These are phyloP conservation scores for Colletotrichum gloeosporioides DNA, from an alignment of 2,329 filamentous ascomycete species.

Conservation along the genomic window DNA sequence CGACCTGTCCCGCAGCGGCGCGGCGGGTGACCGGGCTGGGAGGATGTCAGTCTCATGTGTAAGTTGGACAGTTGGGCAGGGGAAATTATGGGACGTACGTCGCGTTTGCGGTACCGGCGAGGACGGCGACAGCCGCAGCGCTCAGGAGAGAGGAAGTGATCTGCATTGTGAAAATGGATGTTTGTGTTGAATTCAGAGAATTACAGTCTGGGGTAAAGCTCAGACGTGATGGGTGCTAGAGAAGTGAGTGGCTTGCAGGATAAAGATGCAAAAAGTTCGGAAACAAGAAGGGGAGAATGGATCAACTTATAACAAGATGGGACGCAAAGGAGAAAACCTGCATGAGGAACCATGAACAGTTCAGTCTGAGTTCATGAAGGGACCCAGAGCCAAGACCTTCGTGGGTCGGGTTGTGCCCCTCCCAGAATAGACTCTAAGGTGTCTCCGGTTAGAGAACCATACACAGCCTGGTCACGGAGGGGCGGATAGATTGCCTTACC, in stretches of 20 bases:
- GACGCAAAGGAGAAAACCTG: not conserved
- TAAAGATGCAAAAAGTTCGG: not conserved
- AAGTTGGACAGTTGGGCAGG: not conserved
- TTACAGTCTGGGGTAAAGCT: not conserved
- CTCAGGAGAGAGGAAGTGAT: conserved; percentile 10
- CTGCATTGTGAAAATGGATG: not conserved
- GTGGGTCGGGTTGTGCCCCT: not conserved
- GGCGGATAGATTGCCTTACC: not conserved
- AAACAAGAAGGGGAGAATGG: not conserved
- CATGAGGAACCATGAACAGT: not conserved
- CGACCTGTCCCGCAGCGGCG: not conserved
- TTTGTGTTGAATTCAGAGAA: not conserved
- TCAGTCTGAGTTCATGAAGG: not conserved
- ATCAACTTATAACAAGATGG: conserved; percentile 11
- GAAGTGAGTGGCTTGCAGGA: not conserved
- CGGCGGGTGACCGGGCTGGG: conserved; percentile 8
- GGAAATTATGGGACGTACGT: not conserved
- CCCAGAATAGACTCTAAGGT: conserved; percentile 10
- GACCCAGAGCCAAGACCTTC: conserved; percentile 9
- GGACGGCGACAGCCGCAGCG: not conserved
- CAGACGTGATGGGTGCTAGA: not conserved
- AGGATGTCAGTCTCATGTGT: not conserved
- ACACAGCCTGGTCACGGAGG: not conserved
- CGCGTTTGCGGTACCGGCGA: conserved; percentile 4
- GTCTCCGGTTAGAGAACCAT: not conserved